Evolutionary conservation across 148 eudicot genomes (phyloP).

Genomic region (Vaccinium macrocarpon): DNA sequence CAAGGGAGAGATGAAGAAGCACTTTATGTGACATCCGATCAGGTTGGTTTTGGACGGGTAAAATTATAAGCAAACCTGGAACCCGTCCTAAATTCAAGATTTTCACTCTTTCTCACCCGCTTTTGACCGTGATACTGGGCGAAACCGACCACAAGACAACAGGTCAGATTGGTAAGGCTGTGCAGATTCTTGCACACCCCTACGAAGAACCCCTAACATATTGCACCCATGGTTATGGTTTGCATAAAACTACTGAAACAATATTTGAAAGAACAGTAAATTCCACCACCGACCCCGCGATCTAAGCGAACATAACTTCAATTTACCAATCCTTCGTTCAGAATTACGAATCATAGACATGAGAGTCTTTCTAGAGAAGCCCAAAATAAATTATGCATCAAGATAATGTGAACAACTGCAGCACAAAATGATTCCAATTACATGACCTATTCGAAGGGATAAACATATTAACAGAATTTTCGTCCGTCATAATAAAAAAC

Average conservation of each 20-base stretch:
- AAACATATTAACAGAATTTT: background rate
- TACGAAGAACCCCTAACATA: background rate
- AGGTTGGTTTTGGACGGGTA: too few relatives aligned
- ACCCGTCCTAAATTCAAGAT: too few relatives aligned
- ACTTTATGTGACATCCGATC: too few relatives aligned
- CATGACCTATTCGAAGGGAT: background rate
- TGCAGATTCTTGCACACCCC: too few relatives aligned
- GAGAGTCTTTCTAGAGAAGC: background rate
- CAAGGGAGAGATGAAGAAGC: too few relatives aligned
- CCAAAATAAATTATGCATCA: background rate
- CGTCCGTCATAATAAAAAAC: background rate
- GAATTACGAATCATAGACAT: background rate
- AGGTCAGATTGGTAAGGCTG: too few relatives aligned
- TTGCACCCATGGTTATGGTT: background rate
- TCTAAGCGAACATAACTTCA: background rate
- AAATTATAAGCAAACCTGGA: too few relatives aligned
- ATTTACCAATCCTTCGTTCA: background rate
- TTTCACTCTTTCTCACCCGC: too few relatives aligned
- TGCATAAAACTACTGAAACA: background rate
- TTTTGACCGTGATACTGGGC: too few relatives aligned
- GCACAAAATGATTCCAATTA: conserved; percentile 1
- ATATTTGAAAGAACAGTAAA: background rate
- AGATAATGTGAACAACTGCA: background rate
- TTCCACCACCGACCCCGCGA: background rate
- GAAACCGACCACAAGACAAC: too few relatives aligned